phyloP scores from a whole-genome alignment of 2,329 filamentous ascomycete species.

The Graphilbum ipis-grandicollis region DNA sequence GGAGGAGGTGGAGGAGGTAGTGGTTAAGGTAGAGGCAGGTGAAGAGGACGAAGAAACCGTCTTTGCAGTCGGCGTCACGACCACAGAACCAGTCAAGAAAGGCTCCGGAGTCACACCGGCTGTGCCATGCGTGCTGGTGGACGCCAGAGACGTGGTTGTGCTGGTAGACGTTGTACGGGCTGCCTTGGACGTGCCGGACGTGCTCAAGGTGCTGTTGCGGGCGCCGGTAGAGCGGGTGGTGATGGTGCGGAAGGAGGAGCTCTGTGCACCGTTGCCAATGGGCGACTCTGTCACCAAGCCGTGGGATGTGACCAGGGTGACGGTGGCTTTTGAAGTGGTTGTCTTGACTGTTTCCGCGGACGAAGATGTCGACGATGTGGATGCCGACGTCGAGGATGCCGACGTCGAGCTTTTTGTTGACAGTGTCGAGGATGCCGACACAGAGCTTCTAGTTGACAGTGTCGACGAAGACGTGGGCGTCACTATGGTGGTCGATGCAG shows the following conservation, averaged over 20 bases:
- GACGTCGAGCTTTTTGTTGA: background rate
- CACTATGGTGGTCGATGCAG: too few relatives aligned
- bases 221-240: too few relatives aligned
- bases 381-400: background rate
- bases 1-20: background rate
- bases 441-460: background rate
- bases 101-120: background rate
- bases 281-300: background rate
- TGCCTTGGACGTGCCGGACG: too few relatives aligned
- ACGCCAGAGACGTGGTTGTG: too few relatives aligned
- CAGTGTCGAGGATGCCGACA: background rate
- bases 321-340: background rate
- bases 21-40: background rate
- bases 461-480: too few relatives aligned
- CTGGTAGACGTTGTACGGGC: too few relatives aligned
- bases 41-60: background rate
- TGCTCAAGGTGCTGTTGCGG: too few relatives aligned
- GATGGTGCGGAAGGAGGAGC: too few relatives aligned
- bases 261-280: too few relatives aligned
- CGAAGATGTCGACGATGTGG: background rate
- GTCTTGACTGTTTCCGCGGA: background rate
- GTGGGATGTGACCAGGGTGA: background rate
- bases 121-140: too few relatives aligned
- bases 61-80: background rate
- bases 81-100: background rate